phyloP scores from a whole-genome alignment of 352 stramenopile genomes.

The Phytophthora melonis region DNA sequence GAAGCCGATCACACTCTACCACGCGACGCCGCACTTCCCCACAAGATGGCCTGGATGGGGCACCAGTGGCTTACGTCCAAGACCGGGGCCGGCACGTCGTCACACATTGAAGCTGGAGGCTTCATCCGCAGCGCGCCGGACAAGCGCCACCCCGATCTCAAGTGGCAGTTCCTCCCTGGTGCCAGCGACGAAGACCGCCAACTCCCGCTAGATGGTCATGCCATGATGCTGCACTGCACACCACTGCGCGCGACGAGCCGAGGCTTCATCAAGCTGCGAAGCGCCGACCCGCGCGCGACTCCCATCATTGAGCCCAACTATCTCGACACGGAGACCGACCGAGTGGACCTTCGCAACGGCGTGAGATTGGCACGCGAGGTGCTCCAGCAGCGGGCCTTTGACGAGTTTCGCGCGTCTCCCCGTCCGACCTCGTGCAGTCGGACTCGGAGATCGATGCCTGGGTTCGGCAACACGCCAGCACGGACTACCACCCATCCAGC shows the following conservation, averaged over 20 bases:
- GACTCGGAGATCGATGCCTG: slow-evolving; percentile 82
- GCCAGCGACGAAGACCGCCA: slow-evolving; percentile 42
- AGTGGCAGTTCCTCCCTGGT: slow-evolving; percentile 89
- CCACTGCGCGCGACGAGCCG: slow-evolving; percentile 85
- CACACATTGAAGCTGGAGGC: slow-evolving; percentile 81
- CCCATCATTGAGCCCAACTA: slow-evolving; percentile 90
- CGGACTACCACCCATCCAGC: slow-evolving; percentile 88
- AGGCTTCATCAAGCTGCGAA: slow-evolving; percentile 78
- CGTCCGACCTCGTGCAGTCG: slow-evolving; percentile 52
- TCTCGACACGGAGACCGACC: slow-evolving; percentile 72
- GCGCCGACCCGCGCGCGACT: slow-evolving; percentile 56
- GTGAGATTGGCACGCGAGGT: slow-evolving; percentile 84
- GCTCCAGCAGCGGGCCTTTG: slow-evolving; percentile 76
- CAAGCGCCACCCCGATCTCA: slow-evolving; percentile 79
- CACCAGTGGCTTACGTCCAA: slow-evolving; percentile 74
- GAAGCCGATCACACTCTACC: slow-evolving; percentile 87
- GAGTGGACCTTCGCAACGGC: slow-evolving; percentile 63
- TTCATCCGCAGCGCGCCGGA: slow-evolving; percentile 65
- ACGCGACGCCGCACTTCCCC: slow-evolving; percentile 68
- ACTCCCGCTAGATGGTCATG: slow-evolving; percentile 50
- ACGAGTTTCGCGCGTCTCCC: slow-evolving; percentile 79
- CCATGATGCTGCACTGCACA: slow-evolving; percentile 86
- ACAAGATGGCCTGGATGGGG: slow-evolving; percentile 82
- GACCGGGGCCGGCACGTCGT: slow-evolving; percentile 68
- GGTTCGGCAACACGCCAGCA: slow-evolving; percentile 80